Conservation (phyloP, 1,139 yeast species). For the Geotrichum aggregatum region DNA sequence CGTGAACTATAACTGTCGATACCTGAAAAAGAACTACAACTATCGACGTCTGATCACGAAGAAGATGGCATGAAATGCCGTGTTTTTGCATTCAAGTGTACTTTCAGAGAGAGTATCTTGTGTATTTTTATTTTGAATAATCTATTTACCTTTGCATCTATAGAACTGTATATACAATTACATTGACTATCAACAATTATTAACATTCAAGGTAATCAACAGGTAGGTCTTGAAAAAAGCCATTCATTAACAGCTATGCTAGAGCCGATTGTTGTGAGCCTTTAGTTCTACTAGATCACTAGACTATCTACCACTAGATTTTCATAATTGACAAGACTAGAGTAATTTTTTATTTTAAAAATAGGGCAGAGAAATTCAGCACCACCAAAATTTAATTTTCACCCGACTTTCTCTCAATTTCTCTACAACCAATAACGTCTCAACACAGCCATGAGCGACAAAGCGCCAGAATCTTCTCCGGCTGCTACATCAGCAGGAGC, state of each 20-base stretch:
- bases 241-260: not conserved
- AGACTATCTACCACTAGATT: no score
- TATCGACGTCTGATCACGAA: not conserved
- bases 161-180: no score
- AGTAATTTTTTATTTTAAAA: no score
- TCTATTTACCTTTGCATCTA: no score
- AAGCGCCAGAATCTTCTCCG: constrained; percentile 12
- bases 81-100: not conserved
- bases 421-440: constrained; percentile 7
- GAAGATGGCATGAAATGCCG: not conserved
- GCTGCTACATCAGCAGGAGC: constrained; percentile 2
- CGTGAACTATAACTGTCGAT: not conserved
- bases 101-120: no score
- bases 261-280: no score
- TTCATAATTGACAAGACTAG: no score
- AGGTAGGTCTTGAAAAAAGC: no score
- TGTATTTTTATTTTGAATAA: no score
- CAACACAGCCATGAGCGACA: constrained; percentile 6
- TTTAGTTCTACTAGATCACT: no score
- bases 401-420: not conserved
- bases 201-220: no score
- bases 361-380: not conserved
- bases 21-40: not conserved
- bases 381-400: constrained; percentile 7
- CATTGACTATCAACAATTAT: no score